Base-by-base conservation (phyloP, 257 asterid genomes). In the Lithospermum erythrorhizon region DNA sequence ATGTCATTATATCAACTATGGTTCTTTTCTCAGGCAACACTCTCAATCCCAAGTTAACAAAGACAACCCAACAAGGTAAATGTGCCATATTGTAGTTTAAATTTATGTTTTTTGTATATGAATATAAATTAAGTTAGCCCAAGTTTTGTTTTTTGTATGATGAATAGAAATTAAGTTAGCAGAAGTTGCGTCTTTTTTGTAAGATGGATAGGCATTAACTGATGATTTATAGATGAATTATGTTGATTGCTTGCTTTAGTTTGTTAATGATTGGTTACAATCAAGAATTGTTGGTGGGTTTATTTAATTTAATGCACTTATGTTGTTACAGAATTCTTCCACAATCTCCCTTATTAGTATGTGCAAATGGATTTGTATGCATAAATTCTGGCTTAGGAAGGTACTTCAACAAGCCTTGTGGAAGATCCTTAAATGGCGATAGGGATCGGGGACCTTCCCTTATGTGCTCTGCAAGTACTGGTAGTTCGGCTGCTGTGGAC, bases 241-340 rank as follows among this genome's bases (percentile, higher is more conserved):
- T 37, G 17, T 11, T 41, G 49, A 19, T 18, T 27, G 32, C 4
- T 3, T 27, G 6, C 32, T 27, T 18, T 23, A 25, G 27, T 6
- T 1, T 24, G 8, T 19, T 8, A 51, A 6, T 62, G 51, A 2
- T 52, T 62, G 20, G 0, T 21, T 21, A 9, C 17, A n/a, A 20
- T 17, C 22, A 52, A 17, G 55, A 52, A 48, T 6, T 14, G 9
- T n/a, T 16, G 27, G 17, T 30, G 17, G 52, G 30, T 21, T 6
- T 1, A 11, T 51, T 45, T 54, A 55, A 18, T 25, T 19, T 57
- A 1, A 23, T 55, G 54, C 19, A 4, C 2, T 32, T 25, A 53
- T 32, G 69, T 47, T 35, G 21, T 65, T 72, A 67, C 94, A 84
- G 89, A 78, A 59, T 49, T 72, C 54, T 62, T 67, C 77, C 64